Conservation (phyloP, 257 asterid species). For the Datura wrightii region DNA sequence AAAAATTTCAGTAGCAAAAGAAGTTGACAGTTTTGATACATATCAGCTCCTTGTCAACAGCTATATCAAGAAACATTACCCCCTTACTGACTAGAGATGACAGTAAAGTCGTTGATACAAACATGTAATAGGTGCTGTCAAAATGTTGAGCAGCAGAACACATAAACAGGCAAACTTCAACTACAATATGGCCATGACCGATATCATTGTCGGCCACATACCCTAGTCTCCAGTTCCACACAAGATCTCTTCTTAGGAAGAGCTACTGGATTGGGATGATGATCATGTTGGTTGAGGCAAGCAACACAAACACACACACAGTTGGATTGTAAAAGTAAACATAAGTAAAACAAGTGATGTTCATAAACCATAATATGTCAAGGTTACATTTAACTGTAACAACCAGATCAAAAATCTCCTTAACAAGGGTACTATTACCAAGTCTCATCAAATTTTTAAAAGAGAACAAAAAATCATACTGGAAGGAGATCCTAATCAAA, state of each 20-base stretch:
- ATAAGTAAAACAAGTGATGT: background rate
- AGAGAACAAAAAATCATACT: background rate
- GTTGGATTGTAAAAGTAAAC: background rate
- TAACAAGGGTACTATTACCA: background rate
- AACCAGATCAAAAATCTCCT: slow-evolving; percentile 24
- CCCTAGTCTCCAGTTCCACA: background rate
- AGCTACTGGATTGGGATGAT: too few relatives aligned
- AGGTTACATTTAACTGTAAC: slow-evolving; percentile 6
- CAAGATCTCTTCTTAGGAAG: too few relatives aligned
- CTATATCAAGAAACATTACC: too few relatives aligned
- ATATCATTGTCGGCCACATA: background rate
- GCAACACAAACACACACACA: background rate
- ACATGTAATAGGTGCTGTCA: too few relatives aligned
- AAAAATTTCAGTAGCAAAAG: too few relatives aligned
- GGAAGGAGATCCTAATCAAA: slow-evolving; percentile 46
- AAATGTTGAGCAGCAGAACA: too few relatives aligned
- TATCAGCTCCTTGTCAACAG: too few relatives aligned
- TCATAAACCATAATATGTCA: background rate
- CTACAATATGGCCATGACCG: background rate
- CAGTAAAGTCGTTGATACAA: too few relatives aligned
- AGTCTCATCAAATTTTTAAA: background rate
- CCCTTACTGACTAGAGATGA: too few relatives aligned
- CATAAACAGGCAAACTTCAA: too few relatives aligned
- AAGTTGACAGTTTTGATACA: too few relatives aligned
- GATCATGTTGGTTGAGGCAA: too few relatives aligned